A percentile compares a stretch with the other conserved stretches of the same genome.
Conservation (phyloP, 352 stramenopile species). For the Phytopythium vexans region DNA sequence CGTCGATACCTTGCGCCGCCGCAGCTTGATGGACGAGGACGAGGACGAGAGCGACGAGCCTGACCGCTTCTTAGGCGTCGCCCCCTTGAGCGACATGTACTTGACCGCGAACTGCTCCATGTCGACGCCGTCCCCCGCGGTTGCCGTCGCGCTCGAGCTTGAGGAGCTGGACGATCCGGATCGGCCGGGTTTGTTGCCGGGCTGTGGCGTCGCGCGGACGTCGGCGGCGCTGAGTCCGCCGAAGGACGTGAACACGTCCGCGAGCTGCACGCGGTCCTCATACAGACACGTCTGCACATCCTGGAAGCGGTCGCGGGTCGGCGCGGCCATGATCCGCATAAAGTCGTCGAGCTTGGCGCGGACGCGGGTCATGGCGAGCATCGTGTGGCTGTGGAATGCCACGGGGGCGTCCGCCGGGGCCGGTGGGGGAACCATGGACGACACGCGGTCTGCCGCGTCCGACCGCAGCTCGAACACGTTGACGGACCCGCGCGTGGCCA, state of each 20-base stretch:
- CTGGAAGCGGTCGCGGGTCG: slow-evolving; percentile 46
- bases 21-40: slow-evolving; percentile 34
- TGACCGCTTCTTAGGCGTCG: slow-evolving; percentile 25
- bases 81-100: slow-evolving; percentile 43
- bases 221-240: slow-evolving; percentile 14
- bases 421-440: slow-evolving; percentile 36
- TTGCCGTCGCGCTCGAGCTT: slow-evolving; percentile 8
- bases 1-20: slow-evolving; percentile 10
- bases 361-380: slow-evolving; percentile 55
- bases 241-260: slow-evolving; percentile 64
- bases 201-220: background rate
- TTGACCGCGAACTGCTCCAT: slow-evolving; percentile 31
- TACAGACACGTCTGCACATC: slow-evolving; percentile 54
- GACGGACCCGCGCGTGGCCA: slow-evolving; percentile 29
- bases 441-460: slow-evolving; percentile 43
- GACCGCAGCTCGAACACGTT: slow-evolving; percentile 55
- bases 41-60: slow-evolving; percentile 17
- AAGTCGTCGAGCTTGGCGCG: slow-evolving; percentile 62
- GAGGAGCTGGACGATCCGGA: slow-evolving; percentile 37
- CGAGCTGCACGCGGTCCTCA: slow-evolving; percentile 51
- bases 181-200: no score
- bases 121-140: background rate
- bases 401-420: slow-evolving; percentile 11
- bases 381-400: slow-evolving; percentile 37
- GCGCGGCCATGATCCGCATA: slow-evolving; percentile 49